A percentile compares a stretch with the other conserved stretches of the same genome.
These are phyloP conservation scores for Plenodomus lindquistii DNA, from an alignment of 2,329 filamentous ascomycete genomes.

Conservation along the genomic window DNA sequence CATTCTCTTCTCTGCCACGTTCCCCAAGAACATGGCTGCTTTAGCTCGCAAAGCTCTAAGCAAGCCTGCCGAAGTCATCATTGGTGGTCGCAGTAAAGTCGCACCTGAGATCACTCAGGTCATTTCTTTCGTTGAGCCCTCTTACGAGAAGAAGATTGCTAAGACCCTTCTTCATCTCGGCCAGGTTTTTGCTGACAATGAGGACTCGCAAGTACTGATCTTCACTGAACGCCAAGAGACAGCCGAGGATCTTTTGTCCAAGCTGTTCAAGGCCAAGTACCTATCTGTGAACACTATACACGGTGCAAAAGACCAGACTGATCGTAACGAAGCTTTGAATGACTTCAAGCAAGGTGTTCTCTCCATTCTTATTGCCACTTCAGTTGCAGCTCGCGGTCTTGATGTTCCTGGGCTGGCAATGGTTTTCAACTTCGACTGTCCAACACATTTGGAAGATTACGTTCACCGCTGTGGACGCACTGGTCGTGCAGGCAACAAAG, in stretches of 20 bases:
- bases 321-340: constrained; percentile 41
- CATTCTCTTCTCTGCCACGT: constrained; percentile 94
- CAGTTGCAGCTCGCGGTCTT: constrained; percentile 89
- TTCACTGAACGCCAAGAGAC: constrained; percentile 94
- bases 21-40: constrained; percentile 89
- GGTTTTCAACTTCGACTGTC: constrained; percentile 93
- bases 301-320: constrained; percentile 68
- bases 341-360: constrained; percentile 69
- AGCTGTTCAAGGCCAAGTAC: constrained; percentile 37
- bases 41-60: constrained; percentile 85
- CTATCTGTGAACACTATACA: constrained; percentile 68
- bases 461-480: constrained; percentile 94
- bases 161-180: constrained; percentile 85
- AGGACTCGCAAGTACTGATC: constrained; percentile 86
- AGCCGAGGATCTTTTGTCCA: constrained; percentile 38
- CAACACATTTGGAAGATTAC: constrained; percentile 94
- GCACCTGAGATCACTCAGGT: constrained; percentile 81
- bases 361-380: constrained; percentile 90
- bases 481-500: constrained; percentile 90
- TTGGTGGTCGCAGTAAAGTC: constrained; percentile 78
- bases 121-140: constrained; percentile 67
- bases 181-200: constrained; percentile 81
- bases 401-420: constrained; percentile 96
- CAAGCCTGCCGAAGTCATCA: constrained; percentile 86
- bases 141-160: constrained; percentile 76